Conservation (phyloP, 2,329 filamentous ascomycete genomes). For the Fusarium drepaniforme region DNA sequence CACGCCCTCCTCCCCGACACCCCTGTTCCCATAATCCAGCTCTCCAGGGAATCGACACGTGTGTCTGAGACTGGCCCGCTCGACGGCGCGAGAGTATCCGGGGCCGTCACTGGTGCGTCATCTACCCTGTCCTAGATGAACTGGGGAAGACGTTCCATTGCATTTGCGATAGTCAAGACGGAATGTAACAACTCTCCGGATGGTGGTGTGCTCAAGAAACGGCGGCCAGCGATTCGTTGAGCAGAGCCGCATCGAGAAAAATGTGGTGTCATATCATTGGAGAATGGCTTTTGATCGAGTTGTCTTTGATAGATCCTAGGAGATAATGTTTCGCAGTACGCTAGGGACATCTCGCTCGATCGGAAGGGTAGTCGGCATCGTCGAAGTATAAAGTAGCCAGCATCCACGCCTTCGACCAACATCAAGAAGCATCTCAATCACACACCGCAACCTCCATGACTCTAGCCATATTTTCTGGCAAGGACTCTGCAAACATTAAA, state of each 20-base stretch:
- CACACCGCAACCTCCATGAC: not conserved
- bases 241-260: slow-evolving; percentile 37
- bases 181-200: slow-evolving; percentile 16
- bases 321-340: slow-evolving; percentile 16
- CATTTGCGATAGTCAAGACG: slow-evolving; percentile 18
- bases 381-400: slow-evolving; percentile 32
- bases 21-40: slow-evolving; percentile 22
- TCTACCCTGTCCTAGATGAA: slow-evolving; percentile 15
- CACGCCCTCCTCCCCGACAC: slow-evolving; percentile 25
- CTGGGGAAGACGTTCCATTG: slow-evolving; percentile 23
- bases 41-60: slow-evolving; percentile 31
- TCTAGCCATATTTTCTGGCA: not conserved
- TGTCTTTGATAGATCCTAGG: slow-evolving; percentile 15
- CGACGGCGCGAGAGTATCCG: slow-evolving; percentile 20
- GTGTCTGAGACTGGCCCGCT: slow-evolving; percentile 32
- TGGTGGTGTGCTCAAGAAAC: slow-evolving; percentile 37
- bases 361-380: not conserved
- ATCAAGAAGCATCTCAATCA: not conserved
- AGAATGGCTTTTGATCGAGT: slow-evolving; percentile 30
- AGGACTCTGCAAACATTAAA: not conserved
- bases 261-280: slow-evolving; percentile 48
- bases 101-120: slow-evolving; percentile 38
- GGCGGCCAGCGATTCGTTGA: slow-evolving; percentile 14
- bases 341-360: slow-evolving; percentile 13
- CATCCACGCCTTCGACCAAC: not conserved